Evolutionary conservation across 176 grass and related monocot species (phyloP).

Genomic region (Avena atlantica): DNA sequence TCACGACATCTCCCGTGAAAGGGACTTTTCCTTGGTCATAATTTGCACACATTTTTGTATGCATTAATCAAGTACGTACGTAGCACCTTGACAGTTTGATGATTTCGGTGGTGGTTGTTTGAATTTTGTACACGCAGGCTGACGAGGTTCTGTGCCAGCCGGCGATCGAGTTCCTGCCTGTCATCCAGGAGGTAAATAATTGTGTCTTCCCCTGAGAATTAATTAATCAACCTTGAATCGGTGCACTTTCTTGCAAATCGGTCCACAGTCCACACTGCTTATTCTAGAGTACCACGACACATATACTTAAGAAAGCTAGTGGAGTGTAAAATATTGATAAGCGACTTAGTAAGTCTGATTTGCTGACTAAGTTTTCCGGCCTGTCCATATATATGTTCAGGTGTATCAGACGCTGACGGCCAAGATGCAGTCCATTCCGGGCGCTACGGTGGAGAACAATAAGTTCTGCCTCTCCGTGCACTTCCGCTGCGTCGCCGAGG

Average conservation of each 20-base stretch:
- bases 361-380: neutral
- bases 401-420: slow-evolving; percentile 58
- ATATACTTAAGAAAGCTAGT: no score
- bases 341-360: neutral
- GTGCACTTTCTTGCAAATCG: neutral
- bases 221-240: neutral
- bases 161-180: slow-evolving; percentile 75
- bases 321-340: no score
- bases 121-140: slow-evolving; percentile 47
- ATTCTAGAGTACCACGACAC: no score
- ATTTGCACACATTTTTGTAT: neutral
- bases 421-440: slow-evolving; percentile 58
- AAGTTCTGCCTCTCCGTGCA: slow-evolving; percentile 94
- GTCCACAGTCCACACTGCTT: neutral
- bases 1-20: neutral
- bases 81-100: neutral
- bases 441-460: slow-evolving; percentile 79
- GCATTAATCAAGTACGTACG: neutral
- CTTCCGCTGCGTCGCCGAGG: slow-evolving; percentile 75
- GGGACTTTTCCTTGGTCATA: neutral
- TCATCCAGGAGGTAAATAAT: slow-evolving; percentile 65
- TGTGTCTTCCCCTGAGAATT: slow-evolving; percentile 34
- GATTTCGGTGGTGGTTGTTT: neutral
- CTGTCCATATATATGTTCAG: slow-evolving; percentile 5
- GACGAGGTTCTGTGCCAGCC: slow-evolving; percentile 73